Conservation (phyloP, 1,284 basidiomycete genomes). For the Apiotrichum gracile region DNA sequence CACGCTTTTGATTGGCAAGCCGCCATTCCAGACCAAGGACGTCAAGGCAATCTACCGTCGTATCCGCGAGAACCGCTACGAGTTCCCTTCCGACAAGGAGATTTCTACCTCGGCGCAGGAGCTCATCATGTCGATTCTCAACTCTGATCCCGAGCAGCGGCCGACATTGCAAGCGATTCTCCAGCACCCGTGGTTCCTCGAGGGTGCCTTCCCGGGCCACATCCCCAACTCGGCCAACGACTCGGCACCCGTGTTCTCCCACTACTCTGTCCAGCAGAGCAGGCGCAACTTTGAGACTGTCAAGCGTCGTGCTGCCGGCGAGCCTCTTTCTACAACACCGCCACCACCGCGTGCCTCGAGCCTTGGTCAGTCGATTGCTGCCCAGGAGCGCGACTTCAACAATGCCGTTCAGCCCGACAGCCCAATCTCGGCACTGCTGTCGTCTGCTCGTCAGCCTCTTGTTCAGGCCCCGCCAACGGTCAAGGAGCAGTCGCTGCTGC, state of each 20-base stretch:
- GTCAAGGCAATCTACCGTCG: constrained; percentile 94
- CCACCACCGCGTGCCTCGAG: constrained; percentile 11
- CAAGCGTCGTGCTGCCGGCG: constrained; percentile 34
- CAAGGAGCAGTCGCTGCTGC: constrained; percentile 56
- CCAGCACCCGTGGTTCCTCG: constrained; percentile 75
- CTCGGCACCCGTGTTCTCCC: constrained; percentile 63
- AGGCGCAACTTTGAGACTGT: constrained; percentile 59
- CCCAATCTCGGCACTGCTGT: constrained; percentile 84
- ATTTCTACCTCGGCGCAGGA: constrained; percentile 69
- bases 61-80: constrained; percentile 89
- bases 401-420: constrained; percentile 90
- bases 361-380: constrained; percentile 54
- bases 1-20: constrained; percentile 85
- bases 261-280: constrained; percentile 60
- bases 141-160: constrained; percentile 68
- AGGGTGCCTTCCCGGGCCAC: constrained; percentile 71
- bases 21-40: constrained; percentile 96
- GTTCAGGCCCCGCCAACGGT: constrained; percentile 57
- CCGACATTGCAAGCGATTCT: constrained; percentile 83
- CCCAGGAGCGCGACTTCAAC: constrained; percentile 93
- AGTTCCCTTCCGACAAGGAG: constrained; percentile 72
- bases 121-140: constrained; percentile 79
- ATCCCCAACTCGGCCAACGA: constrained; percentile 76
- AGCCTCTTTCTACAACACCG: constrained; percentile 17
- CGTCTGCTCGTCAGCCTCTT: constrained; percentile 78